Evolutionary conservation across 257 asterid species (phyloP), one percentile per base, ranked within the genome.

Genomic region (Capsicum baccatum): DNA sequence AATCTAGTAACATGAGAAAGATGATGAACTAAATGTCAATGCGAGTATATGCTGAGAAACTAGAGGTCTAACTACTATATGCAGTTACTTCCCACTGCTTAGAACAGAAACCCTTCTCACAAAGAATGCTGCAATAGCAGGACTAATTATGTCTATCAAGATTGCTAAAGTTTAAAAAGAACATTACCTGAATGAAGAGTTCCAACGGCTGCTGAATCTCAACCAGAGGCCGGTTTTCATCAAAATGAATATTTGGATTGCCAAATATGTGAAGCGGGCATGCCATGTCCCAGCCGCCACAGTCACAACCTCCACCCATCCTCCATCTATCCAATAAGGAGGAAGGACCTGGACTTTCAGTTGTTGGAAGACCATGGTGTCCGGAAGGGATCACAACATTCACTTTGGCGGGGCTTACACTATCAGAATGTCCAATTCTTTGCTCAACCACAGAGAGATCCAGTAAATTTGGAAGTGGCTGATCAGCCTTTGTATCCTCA

Each of bases 261-360:
- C 85, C 85, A 66, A 94, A 90, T 83, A 97, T 86, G 68, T 87
- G 84, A 59, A 97, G 92, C 6, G 97, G 97, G 84, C 99, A 95
- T 6, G 95, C 94, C 97, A 97, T 90, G 88, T 97, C 99, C 99
- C 99, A 97, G 33, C 99, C 98, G 59, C 99, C 99, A 88, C 99
- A 97, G 55, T 94, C 99, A 59, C 99, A 97, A 35, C 94, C 95
- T 83, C 99, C 99, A 3, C 99, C 99, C 55, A 84, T 68, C 83
- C 97, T 90, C 99, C 99, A 97, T 71, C 99, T 91, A 69, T 95
- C 97, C 5, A 97, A 88, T 85, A 97, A 89, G 0, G 99, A 88
- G 6, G 94, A 91, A 81, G 99, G 99, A 19, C 95, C 93, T 3
- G 71, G 90, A 63, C 90, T 85, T 79, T 91, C 94, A 55, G 83